Conservation (phyloP, 164 flowering plant genomes). For the Stephania japonica region DNA sequence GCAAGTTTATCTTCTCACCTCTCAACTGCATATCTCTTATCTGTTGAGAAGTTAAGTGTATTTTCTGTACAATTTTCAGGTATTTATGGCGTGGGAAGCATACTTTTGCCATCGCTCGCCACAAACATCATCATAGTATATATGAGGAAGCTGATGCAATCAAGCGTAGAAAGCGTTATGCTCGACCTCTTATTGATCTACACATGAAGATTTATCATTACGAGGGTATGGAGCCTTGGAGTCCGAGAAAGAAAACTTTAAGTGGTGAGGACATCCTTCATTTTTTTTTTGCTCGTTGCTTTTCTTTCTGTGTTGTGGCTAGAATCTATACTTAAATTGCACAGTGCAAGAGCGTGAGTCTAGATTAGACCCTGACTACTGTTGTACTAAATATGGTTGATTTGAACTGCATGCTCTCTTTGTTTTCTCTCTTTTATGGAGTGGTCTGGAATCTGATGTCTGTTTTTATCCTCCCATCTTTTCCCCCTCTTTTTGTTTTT, state of each 20-base stretch:
- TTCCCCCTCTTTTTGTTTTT: not conserved
- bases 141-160: conserved; percentile 98
- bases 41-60: not conserved
- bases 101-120: conserved; percentile 94
- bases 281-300: not conserved
- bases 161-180: conserved; percentile 94
- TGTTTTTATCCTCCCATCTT: not conserved
- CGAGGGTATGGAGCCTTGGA: conserved; percentile 95
- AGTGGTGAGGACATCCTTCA: conserved; percentile 57
- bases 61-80: conserved; percentile 34
- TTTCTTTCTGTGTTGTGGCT: not conserved
- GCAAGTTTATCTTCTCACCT: not conserved
- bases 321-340: not conserved
- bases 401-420: not conserved
- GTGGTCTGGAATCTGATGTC: not conserved
- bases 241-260: conserved; percentile 39
- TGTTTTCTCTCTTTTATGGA: not conserved
- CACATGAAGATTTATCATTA: conserved; percentile 86
- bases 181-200: conserved; percentile 88
- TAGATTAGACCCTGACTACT: not conserved
- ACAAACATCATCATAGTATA: conserved; percentile 84
- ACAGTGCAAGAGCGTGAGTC: not conserved
- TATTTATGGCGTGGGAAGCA: conserved; percentile 94
- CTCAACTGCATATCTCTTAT: not conserved
- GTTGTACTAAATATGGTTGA: not conserved